These are phyloP conservation scores for Penicillium sp. DNA, from an alignment of 2,329 filamentous ascomycete species.

Conservation along the genomic window DNA sequence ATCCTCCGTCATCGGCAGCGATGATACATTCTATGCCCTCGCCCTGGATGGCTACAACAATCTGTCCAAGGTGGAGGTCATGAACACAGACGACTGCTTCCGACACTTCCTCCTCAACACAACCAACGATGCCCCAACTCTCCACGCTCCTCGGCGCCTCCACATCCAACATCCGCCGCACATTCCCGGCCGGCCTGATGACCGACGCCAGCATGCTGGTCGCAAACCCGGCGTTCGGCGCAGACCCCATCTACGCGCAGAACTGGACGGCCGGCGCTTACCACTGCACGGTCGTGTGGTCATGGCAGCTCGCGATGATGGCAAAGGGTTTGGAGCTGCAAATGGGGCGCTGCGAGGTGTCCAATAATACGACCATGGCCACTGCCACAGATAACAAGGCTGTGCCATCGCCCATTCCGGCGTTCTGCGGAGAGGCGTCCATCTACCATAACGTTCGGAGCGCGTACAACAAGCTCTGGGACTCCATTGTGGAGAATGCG, in stretches of 20 bases:
- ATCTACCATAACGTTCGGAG: constrained; percentile 48
- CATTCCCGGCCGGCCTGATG: constrained; percentile 59
- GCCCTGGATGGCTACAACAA: constrained; percentile 54
- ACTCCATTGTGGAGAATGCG: constrained; percentile 57
- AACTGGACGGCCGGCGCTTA: constrained; percentile 60
- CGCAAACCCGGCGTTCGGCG: constrained; percentile 60
- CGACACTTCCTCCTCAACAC: constrained; percentile 61
- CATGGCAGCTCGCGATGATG: constrained; percentile 65
- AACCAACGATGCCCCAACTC: constrained; percentile 56
- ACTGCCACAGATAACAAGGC: too few species aligned
- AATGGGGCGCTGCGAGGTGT: constrained; percentile 50
- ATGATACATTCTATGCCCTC: constrained; percentile 56
- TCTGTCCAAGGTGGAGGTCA: constrained; percentile 53
- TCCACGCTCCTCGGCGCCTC: constrained; percentile 57
- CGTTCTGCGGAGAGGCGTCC: constrained; percentile 50
- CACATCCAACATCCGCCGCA: constrained; percentile 55
- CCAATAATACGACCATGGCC: constrained; percentile 7
- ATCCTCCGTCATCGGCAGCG: constrained; percentile 41
- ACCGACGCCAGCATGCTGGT: constrained; percentile 58
- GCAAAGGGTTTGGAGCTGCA: constrained; percentile 59
- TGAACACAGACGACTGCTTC: constrained; percentile 65
- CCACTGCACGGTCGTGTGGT: constrained; percentile 64
- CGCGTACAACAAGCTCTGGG: constrained; percentile 62
- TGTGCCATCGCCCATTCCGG: too few species aligned
- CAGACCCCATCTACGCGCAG: constrained; percentile 45